Evolutionary conservation across 1,284 basidiomycete species (phyloP).

Genomic region (Cutaneotrichosporon sp.): DNA sequence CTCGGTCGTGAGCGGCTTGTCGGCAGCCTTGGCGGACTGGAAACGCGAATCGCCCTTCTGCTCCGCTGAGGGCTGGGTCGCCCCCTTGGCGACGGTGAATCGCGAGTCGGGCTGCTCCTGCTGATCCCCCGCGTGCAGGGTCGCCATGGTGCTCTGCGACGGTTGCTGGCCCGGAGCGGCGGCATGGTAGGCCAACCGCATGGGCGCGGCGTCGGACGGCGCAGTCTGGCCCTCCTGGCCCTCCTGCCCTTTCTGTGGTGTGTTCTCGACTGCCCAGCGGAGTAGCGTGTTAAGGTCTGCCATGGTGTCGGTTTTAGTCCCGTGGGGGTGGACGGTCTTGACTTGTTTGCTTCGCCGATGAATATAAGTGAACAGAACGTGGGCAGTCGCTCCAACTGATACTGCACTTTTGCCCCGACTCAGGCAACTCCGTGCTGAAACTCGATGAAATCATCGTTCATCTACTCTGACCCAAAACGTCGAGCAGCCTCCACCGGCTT

Average conservation of each 20-base stretch:
- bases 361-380: too few relatives aligned
- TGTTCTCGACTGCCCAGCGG: conserved; percentile 36
- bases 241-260: conserved; percentile 14
- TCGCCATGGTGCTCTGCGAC: conserved; percentile 15
- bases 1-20: conserved; percentile 51
- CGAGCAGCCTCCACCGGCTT: conserved; percentile 4
- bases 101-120: conserved; percentile 5
- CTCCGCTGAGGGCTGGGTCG: not conserved
- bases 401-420: too few relatives aligned
- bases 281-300: conserved; percentile 24
- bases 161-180: conserved; percentile 13
- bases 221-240: not conserved
- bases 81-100: too few relatives aligned
- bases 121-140: conserved; percentile 41
- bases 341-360: too few relatives aligned
- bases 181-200: conserved; percentile 38
- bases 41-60: conserved; percentile 13
- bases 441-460: conserved; percentile 5
- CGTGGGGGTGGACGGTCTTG: too few relatives aligned
- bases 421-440: not conserved
- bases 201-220: conserved; percentile 3
- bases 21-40: too few relatives aligned
- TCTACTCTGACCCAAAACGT: too few relatives aligned
- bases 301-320: too few relatives aligned
- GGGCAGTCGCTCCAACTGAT: not conserved